A percentile compares a stretch with the other conserved stretches of the same genome.
Conservation (phyloP, 345 rosid genomes). For the Turritis glabra region DNA sequence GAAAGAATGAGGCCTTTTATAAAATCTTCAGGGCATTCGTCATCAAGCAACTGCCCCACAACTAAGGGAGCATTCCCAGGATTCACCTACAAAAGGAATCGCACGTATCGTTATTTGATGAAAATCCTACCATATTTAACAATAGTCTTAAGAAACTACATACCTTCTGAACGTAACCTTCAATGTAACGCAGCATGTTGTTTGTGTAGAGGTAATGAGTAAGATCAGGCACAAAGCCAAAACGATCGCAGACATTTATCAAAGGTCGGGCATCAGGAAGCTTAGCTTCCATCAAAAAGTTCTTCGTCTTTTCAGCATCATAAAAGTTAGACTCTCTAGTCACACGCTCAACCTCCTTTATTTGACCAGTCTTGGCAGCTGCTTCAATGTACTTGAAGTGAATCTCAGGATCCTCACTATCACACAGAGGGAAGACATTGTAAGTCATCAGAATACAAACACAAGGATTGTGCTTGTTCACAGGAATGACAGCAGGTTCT, state of each 20-base stretch:
- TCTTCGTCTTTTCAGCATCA: constrained; percentile 96
- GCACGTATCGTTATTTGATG: constrained; percentile 16
- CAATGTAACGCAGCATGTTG: constrained; percentile 97
- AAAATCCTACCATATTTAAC: not conserved
- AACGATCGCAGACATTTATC: constrained; percentile 98
- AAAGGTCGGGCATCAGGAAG: constrained; percentile 98
- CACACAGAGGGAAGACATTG: constrained; percentile 26
- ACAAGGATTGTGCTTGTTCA: constrained; percentile 16
- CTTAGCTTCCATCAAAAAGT: constrained; percentile 98
- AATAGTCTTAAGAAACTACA: constrained; percentile 7
- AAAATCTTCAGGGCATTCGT: constrained; percentile 98
- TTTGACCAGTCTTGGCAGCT: constrained; percentile 94
- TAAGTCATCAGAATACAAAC: constrained; percentile 2
- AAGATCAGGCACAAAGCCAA: constrained; percentile 96
- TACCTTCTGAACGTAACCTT: constrained; percentile 99
- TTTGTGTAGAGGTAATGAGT: constrained; percentile 94
- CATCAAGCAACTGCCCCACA: constrained; percentile 91
- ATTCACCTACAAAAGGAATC: constrained; percentile 65
- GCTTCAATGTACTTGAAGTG: constrained; percentile 99
- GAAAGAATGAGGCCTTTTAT: constrained; percentile 98
- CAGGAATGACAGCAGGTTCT: constrained; percentile 21
- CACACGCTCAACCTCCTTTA: constrained; percentile 99
- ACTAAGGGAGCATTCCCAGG: constrained; percentile 99
- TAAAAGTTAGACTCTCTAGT: constrained; percentile 96
- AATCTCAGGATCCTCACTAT: constrained; percentile 98